Evolutionary conservation across 1,139 yeast species (phyloP).

Genomic region (Debaryomycetaceae sp.): DNA sequence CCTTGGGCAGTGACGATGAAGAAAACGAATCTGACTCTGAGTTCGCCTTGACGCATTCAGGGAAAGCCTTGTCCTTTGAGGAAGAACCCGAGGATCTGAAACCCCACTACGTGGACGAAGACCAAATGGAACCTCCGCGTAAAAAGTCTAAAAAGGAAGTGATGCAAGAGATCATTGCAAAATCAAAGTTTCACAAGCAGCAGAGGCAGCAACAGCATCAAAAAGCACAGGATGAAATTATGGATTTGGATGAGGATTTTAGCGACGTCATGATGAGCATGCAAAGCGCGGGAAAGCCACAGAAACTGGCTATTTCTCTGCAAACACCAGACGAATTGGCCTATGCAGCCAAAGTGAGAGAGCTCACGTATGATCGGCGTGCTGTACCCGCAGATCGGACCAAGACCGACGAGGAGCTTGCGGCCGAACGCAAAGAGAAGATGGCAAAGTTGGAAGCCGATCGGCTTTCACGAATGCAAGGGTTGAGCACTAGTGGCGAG

Average conservation of each 20-base stretch:
- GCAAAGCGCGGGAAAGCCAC: slow-evolving; percentile 11
- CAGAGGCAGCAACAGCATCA: slow-evolving; percentile 78
- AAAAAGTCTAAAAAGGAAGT: slow-evolving; percentile 90
- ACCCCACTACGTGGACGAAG: slow-evolving; percentile 17
- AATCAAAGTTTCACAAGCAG: slow-evolving; percentile 80
- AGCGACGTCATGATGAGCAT: slow-evolving; percentile 64
- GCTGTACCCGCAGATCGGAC: slow-evolving; percentile 96
- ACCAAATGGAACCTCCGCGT: slow-evolving; percentile 29
- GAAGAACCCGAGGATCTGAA: slow-evolving; percentile 30
- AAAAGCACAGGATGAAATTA: slow-evolving; percentile 58
- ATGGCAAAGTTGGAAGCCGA: slow-evolving; percentile 64
- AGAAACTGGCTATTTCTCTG: slow-evolving; percentile 13
- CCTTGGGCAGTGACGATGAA: slow-evolving; percentile 63
- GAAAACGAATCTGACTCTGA: slow-evolving; percentile 35
- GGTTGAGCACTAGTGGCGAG: slow-evolving; percentile 41
- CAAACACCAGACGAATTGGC: slow-evolving; percentile 38
- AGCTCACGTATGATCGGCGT: slow-evolving; percentile 72
- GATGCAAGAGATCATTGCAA: slow-evolving; percentile 93
- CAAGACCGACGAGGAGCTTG: slow-evolving; percentile 80
- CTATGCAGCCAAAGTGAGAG: slow-evolving; percentile 72
- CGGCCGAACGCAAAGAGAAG: slow-evolving; percentile 55
- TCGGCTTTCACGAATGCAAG: slow-evolving; percentile 78
- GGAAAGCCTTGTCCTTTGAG: slow-evolving; percentile 50
- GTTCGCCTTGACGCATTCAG: slow-evolving; percentile 63
- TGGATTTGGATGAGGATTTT: slow-evolving; percentile 69